Percentiles rank a stretch among this genome's conserved stretches.
Evolutionary conservation across 1,139 yeast species (phyloP).

Genomic region (Sugiyamaella japonica): DNA sequence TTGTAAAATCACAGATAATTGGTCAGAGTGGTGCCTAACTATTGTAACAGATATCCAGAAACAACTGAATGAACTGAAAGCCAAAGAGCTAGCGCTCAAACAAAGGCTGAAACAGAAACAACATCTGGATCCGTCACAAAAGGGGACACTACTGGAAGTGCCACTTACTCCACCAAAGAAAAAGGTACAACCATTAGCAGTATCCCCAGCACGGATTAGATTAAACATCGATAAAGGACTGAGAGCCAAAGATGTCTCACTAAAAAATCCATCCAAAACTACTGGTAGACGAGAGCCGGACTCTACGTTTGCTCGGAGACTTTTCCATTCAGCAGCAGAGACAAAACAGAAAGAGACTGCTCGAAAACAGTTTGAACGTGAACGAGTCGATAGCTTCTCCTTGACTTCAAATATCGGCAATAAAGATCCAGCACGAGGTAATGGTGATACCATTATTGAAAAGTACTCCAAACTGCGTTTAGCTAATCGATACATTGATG

Average conservation of each 20-base stretch:
- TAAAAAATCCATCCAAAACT: constrained; percentile 14
- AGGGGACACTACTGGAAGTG: not conserved
- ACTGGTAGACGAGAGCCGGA: not conserved
- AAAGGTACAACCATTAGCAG: not conserved
- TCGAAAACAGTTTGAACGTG: not conserved
- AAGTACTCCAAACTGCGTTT: constrained; percentile 25
- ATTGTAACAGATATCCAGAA: constrained; percentile 5
- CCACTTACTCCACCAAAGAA: constrained; percentile 17
- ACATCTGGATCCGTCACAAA: not conserved
- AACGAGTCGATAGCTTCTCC: constrained; percentile 3
- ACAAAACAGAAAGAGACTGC: constrained; percentile 4
- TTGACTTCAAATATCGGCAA: constrained; percentile 8
- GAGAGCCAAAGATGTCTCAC: constrained; percentile 24
- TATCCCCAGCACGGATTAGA: constrained; percentile 17
- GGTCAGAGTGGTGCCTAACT: not conserved
- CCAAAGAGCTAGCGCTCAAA: constrained; percentile 13
- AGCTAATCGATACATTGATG: constrained; percentile 21
- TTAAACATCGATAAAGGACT: constrained; percentile 24
- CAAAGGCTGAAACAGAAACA: constrained; percentile 3
- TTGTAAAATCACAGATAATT: too few relatives aligned
- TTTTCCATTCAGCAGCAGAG: constrained; percentile 7
- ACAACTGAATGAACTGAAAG: constrained; percentile 16
- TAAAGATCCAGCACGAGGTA: not conserved
- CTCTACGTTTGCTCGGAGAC: constrained; percentile 7
- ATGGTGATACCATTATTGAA: constrained; percentile 17